phyloP scores from a whole-genome alignment of 1,284 basidiomycete genomes.

The Caloboletus inedulis region DNA sequence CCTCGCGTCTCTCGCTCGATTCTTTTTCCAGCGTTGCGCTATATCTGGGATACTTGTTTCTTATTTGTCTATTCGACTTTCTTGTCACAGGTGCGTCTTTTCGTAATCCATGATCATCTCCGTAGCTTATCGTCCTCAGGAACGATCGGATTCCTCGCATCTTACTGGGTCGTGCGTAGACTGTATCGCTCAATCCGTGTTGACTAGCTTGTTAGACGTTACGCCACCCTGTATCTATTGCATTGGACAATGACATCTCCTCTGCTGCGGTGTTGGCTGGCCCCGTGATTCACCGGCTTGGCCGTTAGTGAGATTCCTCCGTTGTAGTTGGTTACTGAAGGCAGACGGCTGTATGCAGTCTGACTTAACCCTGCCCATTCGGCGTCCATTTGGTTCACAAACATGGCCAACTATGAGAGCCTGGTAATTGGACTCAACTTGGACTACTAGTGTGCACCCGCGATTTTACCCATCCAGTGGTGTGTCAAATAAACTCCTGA shows the following conservation, averaged over 20 bases:
- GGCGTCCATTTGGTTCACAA: background rate
- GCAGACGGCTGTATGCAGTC: background rate
- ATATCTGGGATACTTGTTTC: constrained; percentile 89
- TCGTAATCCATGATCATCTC: background rate
- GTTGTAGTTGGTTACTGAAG: background rate
- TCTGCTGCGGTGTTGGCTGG: background rate
- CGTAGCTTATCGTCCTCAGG: constrained; percentile 39
- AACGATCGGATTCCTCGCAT: constrained; percentile 83
- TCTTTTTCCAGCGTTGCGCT: constrained; percentile 82
- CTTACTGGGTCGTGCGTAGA: constrained; percentile 81
- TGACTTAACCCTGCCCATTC: background rate
- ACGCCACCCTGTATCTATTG: constrained; percentile 16
- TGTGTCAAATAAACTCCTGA: background rate
- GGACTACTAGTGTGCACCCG: background rate
- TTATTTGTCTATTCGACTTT: constrained; percentile 84
- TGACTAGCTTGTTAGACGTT: constrained; percentile 43
- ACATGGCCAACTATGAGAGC: background rate
- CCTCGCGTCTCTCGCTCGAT: constrained; percentile 78
- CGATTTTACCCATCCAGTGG: background rate
- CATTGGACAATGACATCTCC: constrained; percentile 7
- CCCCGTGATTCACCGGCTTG: background rate
- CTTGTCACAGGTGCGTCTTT: constrained; percentile 71
- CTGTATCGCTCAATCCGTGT: constrained; percentile 80
- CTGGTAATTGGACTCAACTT: background rate
- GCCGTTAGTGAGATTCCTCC: background rate